Base-by-base conservation (phyloP, 306 rosid species). In the cucumber (Cucumis sativus) region DNA sequence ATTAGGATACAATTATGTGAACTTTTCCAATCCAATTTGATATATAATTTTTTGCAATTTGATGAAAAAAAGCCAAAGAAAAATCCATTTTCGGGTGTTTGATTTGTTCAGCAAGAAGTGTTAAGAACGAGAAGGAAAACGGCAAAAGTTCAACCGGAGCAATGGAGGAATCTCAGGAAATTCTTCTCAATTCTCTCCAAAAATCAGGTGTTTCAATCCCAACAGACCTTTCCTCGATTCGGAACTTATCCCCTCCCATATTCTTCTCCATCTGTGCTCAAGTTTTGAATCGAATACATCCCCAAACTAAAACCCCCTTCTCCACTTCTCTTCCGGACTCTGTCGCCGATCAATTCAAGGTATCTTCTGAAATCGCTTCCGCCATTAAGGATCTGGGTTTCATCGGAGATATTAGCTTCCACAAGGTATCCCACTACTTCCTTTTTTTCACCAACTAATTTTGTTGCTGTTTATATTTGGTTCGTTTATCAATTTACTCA, bases 191-290 rank as follows among this genome's bases (percentile, higher is more conserved):
- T 21, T 84, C 88, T 23, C 80, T 89, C 77, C 30, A 71, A 15
- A 79, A 39, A 74, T 74, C 77, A 6, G 88, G 89, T 52, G 78
- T 89, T 40, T 64, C 66, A 62, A 60, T 86, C 59, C 88, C 88
- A 25, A 39, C 77, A 56, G 57, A 68, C 15, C 78, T 84, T 23
- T 79, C 84, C 2, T 85, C 89, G 2, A 43, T 85, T 67, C 69
- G 77, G 45, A 86, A 82, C 69, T 73, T 87, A 52, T 70, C 82
- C 18, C 77, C 87, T 11, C 47, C 77, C 33, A 13, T 25, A 62
- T 63, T 87, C 66, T 78, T 87, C 86, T 84, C 93, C 21, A 80
- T 86, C 77, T 86, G 90, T 54, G 80, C 80, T 52, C 89, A 84
- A 80, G 87, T 78, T 17, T 84, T 89, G 83, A 84, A 84, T 55